Conservation (phyloP, 139 green algal genomes). For the Chlamydomonas schloesseri region DNA sequence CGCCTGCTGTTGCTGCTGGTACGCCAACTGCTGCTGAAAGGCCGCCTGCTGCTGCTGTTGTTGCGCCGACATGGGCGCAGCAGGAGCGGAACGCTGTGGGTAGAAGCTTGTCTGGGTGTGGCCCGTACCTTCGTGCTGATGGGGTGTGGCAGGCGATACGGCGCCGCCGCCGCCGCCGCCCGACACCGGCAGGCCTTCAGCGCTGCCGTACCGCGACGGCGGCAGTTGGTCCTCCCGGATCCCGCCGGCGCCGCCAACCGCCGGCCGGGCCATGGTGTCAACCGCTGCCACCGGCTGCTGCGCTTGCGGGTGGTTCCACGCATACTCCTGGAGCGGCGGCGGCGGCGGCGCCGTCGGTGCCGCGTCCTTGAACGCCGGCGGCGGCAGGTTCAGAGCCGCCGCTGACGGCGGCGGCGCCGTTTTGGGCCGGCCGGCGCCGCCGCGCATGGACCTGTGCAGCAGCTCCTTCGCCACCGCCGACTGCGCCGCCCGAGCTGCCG, state of each 20-base stretch:
- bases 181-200: not conserved
- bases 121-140: too few relatives aligned
- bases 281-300: not conserved
- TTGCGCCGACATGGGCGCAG: not conserved
- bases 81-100: not conserved
- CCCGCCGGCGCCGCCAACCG: too few relatives aligned
- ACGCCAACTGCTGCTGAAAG: not conserved
- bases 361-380: constrained; percentile 4
- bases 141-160: not conserved
- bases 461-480: constrained; percentile 10
- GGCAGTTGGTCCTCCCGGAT: not conserved
- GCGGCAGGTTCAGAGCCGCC: not conserved
- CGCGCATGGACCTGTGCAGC: constrained; percentile 16
- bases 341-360: not conserved
- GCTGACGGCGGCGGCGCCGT: not conserved
- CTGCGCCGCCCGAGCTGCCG: not conserved
- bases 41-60: not conserved
- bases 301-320: constrained; percentile 22
- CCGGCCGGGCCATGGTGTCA: too few relatives aligned
- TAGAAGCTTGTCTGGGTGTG: not conserved
- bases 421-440: not conserved
- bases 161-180: too few relatives aligned
- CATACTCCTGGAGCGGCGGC: constrained; percentile 17
- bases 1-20: constrained; percentile 4
- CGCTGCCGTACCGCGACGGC: not conserved